Conservation (phyloP, 306 rosid genomes). For the Cucumis cinereus region DNA sequence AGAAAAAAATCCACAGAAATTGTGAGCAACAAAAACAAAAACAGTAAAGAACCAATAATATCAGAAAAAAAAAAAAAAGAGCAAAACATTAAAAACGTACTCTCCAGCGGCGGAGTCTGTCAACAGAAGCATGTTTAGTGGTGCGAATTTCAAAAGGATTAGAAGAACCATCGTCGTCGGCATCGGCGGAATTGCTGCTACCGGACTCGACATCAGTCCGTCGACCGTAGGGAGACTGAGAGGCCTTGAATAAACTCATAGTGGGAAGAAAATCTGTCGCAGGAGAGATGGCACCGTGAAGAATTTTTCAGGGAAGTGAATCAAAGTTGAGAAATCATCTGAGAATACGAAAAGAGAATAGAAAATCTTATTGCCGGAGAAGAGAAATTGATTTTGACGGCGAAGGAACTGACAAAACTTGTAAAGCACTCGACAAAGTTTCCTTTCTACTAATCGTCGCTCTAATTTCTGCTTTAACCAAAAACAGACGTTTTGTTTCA, state of each 20-base stretch:
- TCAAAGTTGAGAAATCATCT: not conserved
- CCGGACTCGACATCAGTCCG: constrained; percentile 53
- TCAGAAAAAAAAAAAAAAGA: not conserved
- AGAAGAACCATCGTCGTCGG: constrained; percentile 21
- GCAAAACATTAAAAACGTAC: constrained; percentile 18
- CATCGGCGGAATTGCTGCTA: constrained; percentile 18
- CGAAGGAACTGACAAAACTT: not conserved
- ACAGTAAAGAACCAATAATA: not conserved
- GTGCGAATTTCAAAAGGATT: constrained; percentile 54
- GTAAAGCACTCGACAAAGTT: not conserved
- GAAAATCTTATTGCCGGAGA: not conserved
- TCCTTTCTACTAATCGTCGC: not conserved
- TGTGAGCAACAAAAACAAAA: not conserved
- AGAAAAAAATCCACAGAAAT: not conserved
- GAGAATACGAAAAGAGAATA: not conserved
- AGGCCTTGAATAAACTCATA: constrained; percentile 29
- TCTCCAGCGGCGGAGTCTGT: constrained; percentile 89
- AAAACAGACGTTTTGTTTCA: no score
- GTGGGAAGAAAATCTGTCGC: constrained; percentile 47
- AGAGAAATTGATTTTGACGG: not conserved
- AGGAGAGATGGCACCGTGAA: constrained; percentile 81
- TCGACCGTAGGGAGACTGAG: constrained; percentile 24
- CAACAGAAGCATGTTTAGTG: constrained; percentile 65
- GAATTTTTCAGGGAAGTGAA: not conserved
- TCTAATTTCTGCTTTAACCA: not conserved